These are phyloP conservation scores for Waltergamsia citrina DNA, from an alignment of 2,329 filamentous ascomycete genomes.

Conservation along the genomic window DNA sequence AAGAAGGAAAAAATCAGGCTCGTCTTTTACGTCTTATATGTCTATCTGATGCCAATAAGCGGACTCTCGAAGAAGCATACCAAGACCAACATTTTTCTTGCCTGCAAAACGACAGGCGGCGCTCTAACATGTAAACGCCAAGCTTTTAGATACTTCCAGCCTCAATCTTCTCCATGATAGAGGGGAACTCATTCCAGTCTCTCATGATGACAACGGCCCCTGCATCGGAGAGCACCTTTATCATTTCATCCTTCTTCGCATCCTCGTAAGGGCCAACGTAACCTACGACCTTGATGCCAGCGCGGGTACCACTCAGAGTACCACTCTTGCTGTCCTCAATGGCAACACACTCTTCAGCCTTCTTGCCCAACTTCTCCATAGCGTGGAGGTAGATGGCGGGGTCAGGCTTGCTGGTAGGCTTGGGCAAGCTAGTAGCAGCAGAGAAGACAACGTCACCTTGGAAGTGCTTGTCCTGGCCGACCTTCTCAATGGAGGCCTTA, in stretches of 20 bases:
- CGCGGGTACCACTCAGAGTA: conserved; percentile 62
- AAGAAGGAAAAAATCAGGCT: conserved; percentile 6
- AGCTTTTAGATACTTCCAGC: conserved; percentile 20
- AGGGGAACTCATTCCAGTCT: conserved; percentile 48
- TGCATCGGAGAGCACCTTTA: conserved; percentile 46
- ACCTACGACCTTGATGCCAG: conserved; percentile 71
- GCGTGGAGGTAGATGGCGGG: conserved; percentile 80
- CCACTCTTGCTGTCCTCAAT: conserved; percentile 87
- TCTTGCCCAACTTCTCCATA: conserved; percentile 62
- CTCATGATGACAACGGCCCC: conserved; percentile 55
- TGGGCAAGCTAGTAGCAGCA: conserved; percentile 67
- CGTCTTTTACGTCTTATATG: conserved; percentile 12
- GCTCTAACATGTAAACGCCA: neutral
- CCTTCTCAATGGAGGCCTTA: conserved; percentile 67
- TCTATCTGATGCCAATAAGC: conserved; percentile 7
- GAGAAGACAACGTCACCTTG: conserved; percentile 66
- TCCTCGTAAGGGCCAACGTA: conserved; percentile 73
- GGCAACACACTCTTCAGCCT: conserved; percentile 62
- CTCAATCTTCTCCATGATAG: conserved; percentile 34
- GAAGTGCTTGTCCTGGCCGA: conserved; percentile 74
- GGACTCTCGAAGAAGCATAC: no score
- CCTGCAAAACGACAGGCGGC: neutral
- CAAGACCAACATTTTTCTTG: neutral
- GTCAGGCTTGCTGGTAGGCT: conserved; percentile 84
- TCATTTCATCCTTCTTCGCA: conserved; percentile 56